These are phyloP conservation scores for Solanum sparsipilum DNA, from an alignment of 257 asterid genomes.

Conservation along the genomic window DNA sequence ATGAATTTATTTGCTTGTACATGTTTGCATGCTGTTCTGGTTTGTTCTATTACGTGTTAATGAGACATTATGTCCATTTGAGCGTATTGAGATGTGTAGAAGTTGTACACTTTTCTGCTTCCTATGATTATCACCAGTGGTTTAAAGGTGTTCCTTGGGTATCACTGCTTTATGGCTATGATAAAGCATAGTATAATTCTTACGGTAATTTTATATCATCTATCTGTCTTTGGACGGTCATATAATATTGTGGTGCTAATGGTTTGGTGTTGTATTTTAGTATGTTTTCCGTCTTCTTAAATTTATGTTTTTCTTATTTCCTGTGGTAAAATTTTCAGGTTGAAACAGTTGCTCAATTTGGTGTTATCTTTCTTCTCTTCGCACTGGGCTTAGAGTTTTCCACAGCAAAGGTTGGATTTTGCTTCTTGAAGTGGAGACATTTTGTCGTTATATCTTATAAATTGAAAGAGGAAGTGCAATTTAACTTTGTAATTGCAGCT, in stretches of 20 bases:
- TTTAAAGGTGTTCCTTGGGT: neutral
- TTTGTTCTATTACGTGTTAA: neutral
- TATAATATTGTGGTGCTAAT: neutral
- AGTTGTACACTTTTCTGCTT: neutral
- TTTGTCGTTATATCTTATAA: neutral
- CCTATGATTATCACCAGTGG: neutral
- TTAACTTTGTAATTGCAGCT: constrained; percentile 38
- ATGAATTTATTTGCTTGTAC: neutral
- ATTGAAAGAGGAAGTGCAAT: neutral
- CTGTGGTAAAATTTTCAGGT: constrained; percentile 34
- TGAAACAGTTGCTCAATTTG: constrained; percentile 85
- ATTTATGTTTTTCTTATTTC: constrained; percentile 8
- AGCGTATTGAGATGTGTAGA: neutral
- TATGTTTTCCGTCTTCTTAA: neutral
- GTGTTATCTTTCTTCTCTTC: constrained; percentile 82
- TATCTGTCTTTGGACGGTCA: neutral
- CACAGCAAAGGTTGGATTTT: constrained; percentile 53
- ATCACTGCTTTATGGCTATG: neutral
- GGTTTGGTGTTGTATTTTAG: neutral
- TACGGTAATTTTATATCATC: neutral
- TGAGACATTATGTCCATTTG: neutral
- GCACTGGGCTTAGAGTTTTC: constrained; percentile 88
- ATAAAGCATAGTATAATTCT: neutral
- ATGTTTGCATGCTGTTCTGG: neutral
- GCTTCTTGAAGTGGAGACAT: neutral